These are phyloP conservation scores for Cystobasidium ongulense DNA, from an alignment of 768 basidiomycete genomes.

Conservation along the genomic window DNA sequence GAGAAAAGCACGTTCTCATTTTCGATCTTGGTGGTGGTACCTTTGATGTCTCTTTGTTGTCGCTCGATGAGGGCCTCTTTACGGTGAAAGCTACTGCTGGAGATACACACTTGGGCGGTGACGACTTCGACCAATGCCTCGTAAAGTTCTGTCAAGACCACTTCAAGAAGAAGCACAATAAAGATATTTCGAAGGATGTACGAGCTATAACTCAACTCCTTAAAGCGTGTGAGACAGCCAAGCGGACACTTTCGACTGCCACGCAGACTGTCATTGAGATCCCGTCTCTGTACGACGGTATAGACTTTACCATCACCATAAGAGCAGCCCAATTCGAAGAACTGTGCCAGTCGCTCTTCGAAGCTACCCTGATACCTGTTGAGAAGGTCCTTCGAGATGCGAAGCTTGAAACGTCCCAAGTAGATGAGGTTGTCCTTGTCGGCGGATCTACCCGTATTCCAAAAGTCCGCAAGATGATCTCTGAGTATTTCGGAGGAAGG, in stretches of 20 bases:
- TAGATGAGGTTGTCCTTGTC: conserved; percentile 94
- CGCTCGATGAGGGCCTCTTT: conserved; percentile 94
- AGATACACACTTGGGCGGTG: conserved; percentile 96
- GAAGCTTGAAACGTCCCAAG: conserved; percentile 91
- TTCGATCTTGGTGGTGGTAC: conserved; percentile 98
- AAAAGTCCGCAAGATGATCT: conserved; percentile 91
- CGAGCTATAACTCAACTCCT: conserved; percentile 94
- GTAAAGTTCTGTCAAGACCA: conserved; percentile 94
- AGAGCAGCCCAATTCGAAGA: conserved; percentile 98
- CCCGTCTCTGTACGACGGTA: conserved; percentile 92
- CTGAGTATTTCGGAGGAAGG: conserved; percentile 94
- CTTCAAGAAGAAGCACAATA: conserved; percentile 97
- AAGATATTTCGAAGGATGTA: conserved; percentile 82
- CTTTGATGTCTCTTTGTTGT: conserved; percentile 92
- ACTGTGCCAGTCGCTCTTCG: conserved; percentile 89
- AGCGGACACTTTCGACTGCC: conserved; percentile 93
- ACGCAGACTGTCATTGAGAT: conserved; percentile 95
- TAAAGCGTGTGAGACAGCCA: conserved; percentile 95
- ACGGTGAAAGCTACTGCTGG: conserved; percentile 97
- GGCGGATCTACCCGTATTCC: conserved; percentile 98
- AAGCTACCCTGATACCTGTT: conserved; percentile 82
- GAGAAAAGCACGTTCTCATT: conserved; percentile 91
- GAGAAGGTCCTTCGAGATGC: conserved; percentile 97
- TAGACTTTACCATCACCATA: conserved; percentile 97
- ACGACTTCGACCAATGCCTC: conserved; percentile 96